Base-by-base conservation (phyloP, 108 stramenopile species). In the Fragilariopsis cylindrus region DNA sequence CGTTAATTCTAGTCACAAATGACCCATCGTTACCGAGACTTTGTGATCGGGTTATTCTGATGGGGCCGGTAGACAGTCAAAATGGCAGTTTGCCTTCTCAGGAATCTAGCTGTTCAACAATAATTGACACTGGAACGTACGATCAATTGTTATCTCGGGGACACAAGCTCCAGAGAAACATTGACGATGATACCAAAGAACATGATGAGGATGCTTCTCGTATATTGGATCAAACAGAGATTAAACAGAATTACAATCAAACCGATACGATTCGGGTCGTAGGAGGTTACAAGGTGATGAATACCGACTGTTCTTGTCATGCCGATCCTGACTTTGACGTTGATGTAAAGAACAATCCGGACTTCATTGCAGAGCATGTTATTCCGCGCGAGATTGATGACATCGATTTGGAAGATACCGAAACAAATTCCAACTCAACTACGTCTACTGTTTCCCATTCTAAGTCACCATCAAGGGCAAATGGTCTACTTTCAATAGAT, bases 1-100 rank as follows among this genome's bases (percentile, higher is more conserved):
- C 90, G 5, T 72, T 83, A 21, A 9, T 94, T 4, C 71, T 94
- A 11, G 93, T 92, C 4, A 94, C 93, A 1, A 94, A 94, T 69
- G 93, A 94, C 62, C 87, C 87, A 7, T 84, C 85, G 15, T 69
- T 94, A 8, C 90, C 93, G 39, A 71, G 90, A 58, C 82, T 82
- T 45, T 94, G 93, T 63, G 93, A 94, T 75, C 78, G 81, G 54
- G 88, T 90, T 6, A 69, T 90, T 43, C 65, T 94, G 48, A 90
- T 94, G 93, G 87, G 87, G 19, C 69, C 79, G n/a, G 13, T 13
- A 52, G 62, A 44, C 13, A 44, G 69, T 5, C 57, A 40, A 0
- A 5, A 30, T 7, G n/a, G 30, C 48, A 47, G 16, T 30, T 63
- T 13, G 41, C 62, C 64, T 62, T 42, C 57, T 5, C 52, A 67